phyloP scores from a whole-genome alignment of 2,329 filamentous ascomycete genomes.

The Emmonsiellopsis sp. region DNA sequence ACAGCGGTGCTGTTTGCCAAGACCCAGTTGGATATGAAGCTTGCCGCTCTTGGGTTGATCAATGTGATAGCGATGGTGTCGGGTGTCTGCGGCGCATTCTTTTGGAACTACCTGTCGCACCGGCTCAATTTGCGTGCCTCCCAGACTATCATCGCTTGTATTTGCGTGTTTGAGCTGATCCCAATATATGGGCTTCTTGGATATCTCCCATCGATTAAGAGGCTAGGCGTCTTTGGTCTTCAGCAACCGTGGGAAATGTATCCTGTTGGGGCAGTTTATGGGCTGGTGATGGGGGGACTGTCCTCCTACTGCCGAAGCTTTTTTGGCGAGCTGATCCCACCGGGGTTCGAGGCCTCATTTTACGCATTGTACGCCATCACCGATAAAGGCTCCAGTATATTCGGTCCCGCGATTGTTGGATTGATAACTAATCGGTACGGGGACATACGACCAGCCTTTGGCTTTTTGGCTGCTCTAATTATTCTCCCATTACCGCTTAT shows the following conservation, averaged over 20 bases:
- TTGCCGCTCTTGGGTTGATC: conserved; percentile 81
- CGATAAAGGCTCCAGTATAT: conserved; percentile 89
- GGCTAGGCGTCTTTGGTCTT: conserved; percentile 70
- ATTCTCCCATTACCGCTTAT: conserved; percentile 77
- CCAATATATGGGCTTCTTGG: conserved; percentile 84
- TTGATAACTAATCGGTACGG: conserved; percentile 79
- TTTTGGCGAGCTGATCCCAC: conserved; percentile 88
- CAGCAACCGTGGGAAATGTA: conserved; percentile 98
- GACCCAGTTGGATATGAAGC: conserved; percentile 80
- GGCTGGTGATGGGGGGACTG: conserved; percentile 86
- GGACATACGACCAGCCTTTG: conserved; percentile 78
- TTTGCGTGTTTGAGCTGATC: conserved; percentile 82
- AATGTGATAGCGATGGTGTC: conserved; percentile 82
- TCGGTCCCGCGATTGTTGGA: conserved; percentile 89
- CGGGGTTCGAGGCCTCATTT: conserved; percentile 89
- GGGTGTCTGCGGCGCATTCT: conserved; percentile 80
- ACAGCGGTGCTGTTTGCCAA: conserved; percentile 95
- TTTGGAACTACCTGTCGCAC: conserved; percentile 73
- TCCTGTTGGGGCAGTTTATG: conserved; percentile 79
- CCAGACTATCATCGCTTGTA: conserved; percentile 88
- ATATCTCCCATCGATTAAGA: conserved; percentile 70
- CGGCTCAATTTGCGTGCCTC: conserved; percentile 62
- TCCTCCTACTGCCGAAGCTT: conserved; percentile 86
- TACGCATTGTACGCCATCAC: conserved; percentile 96
- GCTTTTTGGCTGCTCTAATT: conserved; percentile 80